These are phyloP conservation scores for Penicillium steckii DNA, from an alignment of 495 filamentous ascomycete species.

Conservation along the genomic window DNA sequence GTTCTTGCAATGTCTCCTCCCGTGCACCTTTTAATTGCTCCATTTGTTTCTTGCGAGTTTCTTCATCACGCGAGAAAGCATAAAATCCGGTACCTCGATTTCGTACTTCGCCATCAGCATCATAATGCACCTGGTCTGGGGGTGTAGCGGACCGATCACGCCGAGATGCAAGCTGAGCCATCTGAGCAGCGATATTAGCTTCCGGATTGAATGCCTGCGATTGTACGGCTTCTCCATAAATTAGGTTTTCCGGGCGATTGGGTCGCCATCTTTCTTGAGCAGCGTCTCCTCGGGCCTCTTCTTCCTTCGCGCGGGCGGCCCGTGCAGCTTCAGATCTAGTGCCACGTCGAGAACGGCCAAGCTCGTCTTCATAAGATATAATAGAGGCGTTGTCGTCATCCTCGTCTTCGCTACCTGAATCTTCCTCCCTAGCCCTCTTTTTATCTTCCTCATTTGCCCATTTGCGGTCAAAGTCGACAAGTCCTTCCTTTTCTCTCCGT, in stretches of 20 bases:
- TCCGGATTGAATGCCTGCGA: constrained; percentile 74
- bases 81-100: constrained; percentile 91
- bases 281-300: constrained; percentile 33
- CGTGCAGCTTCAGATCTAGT: constrained; percentile 62
- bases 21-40: constrained; percentile 64
- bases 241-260: constrained; percentile 63
- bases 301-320: constrained; percentile 51
- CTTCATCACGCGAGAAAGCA: constrained; percentile 72
- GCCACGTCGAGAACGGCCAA: constrained; percentile 71
- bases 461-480: constrained; percentile 93
- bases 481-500: constrained; percentile 47
- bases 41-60: constrained; percentile 70
- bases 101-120: constrained; percentile 76
- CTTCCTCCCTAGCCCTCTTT: constrained; percentile 33
- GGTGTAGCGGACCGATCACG: constrained; percentile 75
- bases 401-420: constrained; percentile 24
- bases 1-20: constrained; percentile 60
- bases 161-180: constrained; percentile 70
- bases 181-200: constrained; percentile 54
- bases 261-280: constrained; percentile 57
- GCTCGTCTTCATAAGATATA: constrained; percentile 85
- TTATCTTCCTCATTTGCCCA: constrained; percentile 69
- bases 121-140: constrained; percentile 77
- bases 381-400: constrained; percentile 55
- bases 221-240: constrained; percentile 83